Base-by-base conservation (phyloP, 345 rosid genomes). In the sweet orange (Citrus sinensis) region DNA sequence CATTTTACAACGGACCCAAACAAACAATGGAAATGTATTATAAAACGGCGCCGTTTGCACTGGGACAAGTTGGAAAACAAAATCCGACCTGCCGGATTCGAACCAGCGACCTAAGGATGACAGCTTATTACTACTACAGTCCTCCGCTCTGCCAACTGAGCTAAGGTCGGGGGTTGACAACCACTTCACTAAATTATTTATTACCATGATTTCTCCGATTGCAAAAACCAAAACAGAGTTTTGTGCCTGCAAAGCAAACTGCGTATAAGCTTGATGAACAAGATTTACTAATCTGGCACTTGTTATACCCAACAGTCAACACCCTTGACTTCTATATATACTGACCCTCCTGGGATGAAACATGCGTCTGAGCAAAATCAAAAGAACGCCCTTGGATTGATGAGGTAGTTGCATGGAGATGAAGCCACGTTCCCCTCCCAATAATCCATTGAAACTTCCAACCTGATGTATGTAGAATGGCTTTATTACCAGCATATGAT, bases 81-180 rank as follows among this genome's bases (percentile, higher is more conserved):
- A 9, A 9, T 51, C 93, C 95, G 90, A 88, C 90, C 93, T 90
- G 89, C 86, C 90, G 97, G 90, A 91, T 88, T 90, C 94, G 97
- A 92, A 90, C 93, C 90, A 83, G 90, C 89, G 93, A 90, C 91
- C 91, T 88, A 88, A 88, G 92, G 91, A 86, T 88, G 54, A 62
- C 79, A 60, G 69, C 71, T 24, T 32, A 56, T 0, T 2, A 80
- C 83, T 0, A 86, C 93, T 94, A 92, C 95, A 91, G 95, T 88
- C 95, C 94, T 90, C 97, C 95, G 95, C 98, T 88, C 94, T 93
- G 49, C 93, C 97, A 90, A 88, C 98, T 92, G 94, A 92, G 94
- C 96, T 89, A 93, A 93, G 90, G 93, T 89, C 94, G 94, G 91
- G 11, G 0, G 1, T 59, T 51, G 78, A 19, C 0, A 4, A 5